Evolutionary conservation across 257 asterid genomes (phyloP).

Genomic region (Solanum raphanifolium): DNA sequence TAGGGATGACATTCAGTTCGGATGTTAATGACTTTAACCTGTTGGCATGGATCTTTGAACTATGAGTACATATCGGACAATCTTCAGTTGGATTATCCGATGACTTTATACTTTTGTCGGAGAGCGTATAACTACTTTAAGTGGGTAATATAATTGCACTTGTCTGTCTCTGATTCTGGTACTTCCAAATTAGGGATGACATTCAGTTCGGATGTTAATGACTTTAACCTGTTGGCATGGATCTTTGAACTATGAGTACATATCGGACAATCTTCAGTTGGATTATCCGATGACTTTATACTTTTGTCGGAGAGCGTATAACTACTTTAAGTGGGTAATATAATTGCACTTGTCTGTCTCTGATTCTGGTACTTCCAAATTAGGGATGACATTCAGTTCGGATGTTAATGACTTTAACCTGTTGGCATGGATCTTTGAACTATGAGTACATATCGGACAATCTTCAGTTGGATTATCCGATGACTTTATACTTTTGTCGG

Average conservation of each 20-base stretch:
- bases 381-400: neutral
- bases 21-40: neutral
- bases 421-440: neutral
- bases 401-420: neutral
- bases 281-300: neutral
- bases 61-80: neutral
- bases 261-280: neutral
- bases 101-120: neutral
- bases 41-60: neutral
- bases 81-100: neutral
- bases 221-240: neutral
- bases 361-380: neutral
- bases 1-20: neutral
- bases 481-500: neutral
- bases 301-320: neutral
- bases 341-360: neutral
- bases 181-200: neutral
- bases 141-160: neutral
- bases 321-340: neutral
- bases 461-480: neutral
- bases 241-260: neutral
- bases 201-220: neutral
- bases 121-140: neutral
- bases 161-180: neutral
- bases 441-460: neutral